Evolutionary conservation across 2,329 filamentous ascomycete species (phyloP).

Genomic region (Arthrobotrys musiformis): DNA sequence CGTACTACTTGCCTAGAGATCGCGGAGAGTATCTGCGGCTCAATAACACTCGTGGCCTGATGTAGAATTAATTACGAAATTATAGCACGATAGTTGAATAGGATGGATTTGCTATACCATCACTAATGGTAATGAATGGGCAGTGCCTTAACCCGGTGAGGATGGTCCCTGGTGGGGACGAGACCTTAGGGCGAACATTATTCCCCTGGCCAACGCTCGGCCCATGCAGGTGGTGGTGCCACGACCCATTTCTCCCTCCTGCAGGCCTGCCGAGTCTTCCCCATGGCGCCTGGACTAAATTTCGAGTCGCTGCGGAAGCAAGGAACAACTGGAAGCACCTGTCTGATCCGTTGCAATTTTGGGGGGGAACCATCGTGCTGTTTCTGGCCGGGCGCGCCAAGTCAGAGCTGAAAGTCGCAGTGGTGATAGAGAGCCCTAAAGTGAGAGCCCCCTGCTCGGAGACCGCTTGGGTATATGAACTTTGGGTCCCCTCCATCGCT

Average conservation of each 20-base stretch:
- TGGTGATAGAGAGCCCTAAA: constrained; percentile 10
- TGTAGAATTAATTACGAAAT: constrained; percentile 37
- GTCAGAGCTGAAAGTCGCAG: constrained; percentile 46
- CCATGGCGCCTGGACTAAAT: constrained; percentile 44
- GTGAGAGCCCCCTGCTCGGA: constrained; percentile 11
- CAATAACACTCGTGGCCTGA: constrained; percentile 17
- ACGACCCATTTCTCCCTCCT: constrained; percentile 47
- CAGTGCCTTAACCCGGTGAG: constrained; percentile 30
- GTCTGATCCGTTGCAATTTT: constrained; percentile 54
- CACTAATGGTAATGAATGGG: not conserved
- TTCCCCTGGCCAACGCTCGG: constrained; percentile 28
- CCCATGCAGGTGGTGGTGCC: constrained; percentile 46
- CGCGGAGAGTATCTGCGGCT: constrained; percentile 31
- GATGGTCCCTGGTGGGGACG: constrained; percentile 23
- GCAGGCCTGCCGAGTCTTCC: constrained; percentile 35
- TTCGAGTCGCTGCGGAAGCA: constrained; percentile 39
- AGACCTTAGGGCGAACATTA: constrained; percentile 3
- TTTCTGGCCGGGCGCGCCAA: constrained; percentile 45
- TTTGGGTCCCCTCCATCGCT: constrained; percentile 37
- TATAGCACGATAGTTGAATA: constrained; percentile 19
- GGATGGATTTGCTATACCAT: too few species aligned
- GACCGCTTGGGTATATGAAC: constrained; percentile 39
- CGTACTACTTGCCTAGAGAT: constrained; percentile 4
- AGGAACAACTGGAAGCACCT: constrained; percentile 50
- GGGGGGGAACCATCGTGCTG: constrained; percentile 13